These are phyloP conservation scores for Kodamaea ohmeri DNA, from an alignment of 1,139 yeast genomes.

Conservation along the genomic window DNA sequence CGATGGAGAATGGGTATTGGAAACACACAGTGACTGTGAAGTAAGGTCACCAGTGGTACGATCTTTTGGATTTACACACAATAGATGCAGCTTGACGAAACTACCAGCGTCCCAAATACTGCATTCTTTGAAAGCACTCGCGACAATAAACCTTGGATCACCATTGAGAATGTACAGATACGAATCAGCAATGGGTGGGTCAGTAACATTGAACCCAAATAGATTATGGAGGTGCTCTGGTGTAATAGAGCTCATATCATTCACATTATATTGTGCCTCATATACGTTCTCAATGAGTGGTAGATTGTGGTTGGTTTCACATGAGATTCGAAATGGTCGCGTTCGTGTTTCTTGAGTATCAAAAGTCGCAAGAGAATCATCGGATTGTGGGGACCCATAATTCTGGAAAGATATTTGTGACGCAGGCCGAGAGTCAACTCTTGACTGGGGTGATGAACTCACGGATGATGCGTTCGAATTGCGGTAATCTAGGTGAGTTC, in stretches of 20 bases:
- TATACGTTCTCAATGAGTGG: constrained; percentile 2
- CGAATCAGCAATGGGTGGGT: constrained; percentile 14
- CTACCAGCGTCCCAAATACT: constrained; percentile 31
- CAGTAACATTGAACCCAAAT: constrained; percentile 28
- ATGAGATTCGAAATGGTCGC: neutral
- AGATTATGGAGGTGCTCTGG: constrained; percentile 23
- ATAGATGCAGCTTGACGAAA: constrained; percentile 21
- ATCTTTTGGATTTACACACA: too few species aligned
- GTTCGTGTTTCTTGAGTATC: too few species aligned
- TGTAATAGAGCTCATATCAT: constrained; percentile 18
- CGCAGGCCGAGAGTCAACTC: too few species aligned
- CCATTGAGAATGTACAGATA: constrained; percentile 27
- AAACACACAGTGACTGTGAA: too few species aligned
- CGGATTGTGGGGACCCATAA: too few species aligned
- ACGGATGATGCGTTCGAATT: too few species aligned
- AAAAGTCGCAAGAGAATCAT: too few species aligned
- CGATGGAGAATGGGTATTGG: too few species aligned
- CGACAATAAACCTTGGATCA: constrained; percentile 29
- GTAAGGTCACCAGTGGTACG: too few species aligned
- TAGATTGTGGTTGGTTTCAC: neutral
- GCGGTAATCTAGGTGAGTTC: too few species aligned
- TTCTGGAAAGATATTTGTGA: too few species aligned
- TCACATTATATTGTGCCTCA: constrained; percentile 4
- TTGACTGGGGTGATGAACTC: too few species aligned
- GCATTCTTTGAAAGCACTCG: constrained; percentile 21